Evolutionary conservation across 1,284 basidiomycete genomes (phyloP).

Genomic region (Paramarasmius palmivorus): DNA sequence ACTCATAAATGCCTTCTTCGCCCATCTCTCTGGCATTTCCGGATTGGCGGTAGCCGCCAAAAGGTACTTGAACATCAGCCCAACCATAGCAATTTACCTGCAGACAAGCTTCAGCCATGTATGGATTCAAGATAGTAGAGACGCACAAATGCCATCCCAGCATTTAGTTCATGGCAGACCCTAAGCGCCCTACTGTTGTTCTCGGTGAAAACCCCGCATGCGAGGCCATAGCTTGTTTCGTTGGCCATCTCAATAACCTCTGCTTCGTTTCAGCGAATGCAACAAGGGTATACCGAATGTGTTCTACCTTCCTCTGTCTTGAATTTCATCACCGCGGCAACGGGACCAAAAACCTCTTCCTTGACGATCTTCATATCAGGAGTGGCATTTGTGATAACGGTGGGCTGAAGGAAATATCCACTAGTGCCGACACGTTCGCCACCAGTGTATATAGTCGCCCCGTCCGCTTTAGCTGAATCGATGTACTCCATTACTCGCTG

Average conservation of each 20-base stretch:
- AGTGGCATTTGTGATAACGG: conserved; percentile 80
- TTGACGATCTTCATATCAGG: conserved; percentile 83
- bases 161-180: conserved; percentile 70
- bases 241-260: conserved; percentile 79
- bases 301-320: conserved; percentile 53
- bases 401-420: conserved; percentile 77
- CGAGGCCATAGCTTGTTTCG: conserved; percentile 82
- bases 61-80: neutral
- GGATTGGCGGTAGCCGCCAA: neutral
- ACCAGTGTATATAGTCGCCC: conserved; percentile 79
- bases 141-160: conserved; percentile 68
- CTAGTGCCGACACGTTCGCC: conserved; percentile 75
- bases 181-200: conserved; percentile 67
- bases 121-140: neutral
- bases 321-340: conserved; percentile 74
- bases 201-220: conserved; percentile 76
- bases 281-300: neutral
- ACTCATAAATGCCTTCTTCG: neutral
- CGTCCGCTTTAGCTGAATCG: conserved; percentile 79
- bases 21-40: neutral
- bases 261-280: neutral
- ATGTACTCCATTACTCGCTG: conserved; percentile 86
- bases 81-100: neutral
- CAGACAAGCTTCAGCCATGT: neutral
- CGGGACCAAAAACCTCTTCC: conserved; percentile 93